Percentiles rank a stretch among this genome's conserved stretches.
Conservation (phyloP, 805 yeast species). For the Tanozyma kutaoensis region DNA sequence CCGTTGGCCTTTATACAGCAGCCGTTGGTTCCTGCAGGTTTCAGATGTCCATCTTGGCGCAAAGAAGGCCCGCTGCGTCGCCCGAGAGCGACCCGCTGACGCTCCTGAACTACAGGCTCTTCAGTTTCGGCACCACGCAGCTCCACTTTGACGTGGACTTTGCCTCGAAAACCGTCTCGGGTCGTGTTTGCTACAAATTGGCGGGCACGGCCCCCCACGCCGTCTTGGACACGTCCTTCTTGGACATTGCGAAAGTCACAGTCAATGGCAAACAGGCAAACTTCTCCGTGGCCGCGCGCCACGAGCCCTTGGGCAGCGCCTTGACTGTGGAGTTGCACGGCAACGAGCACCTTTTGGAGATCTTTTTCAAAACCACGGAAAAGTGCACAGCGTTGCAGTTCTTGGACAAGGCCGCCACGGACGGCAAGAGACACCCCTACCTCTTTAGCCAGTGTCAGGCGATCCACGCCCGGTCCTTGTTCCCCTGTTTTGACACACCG, state of each 20-base stretch:
- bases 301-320: constrained; percentile 49
- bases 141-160: constrained; percentile 46
- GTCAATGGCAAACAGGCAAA: constrained; percentile 25
- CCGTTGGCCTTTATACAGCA: no score
- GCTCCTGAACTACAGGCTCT: constrained; percentile 51
- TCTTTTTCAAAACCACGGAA: constrained; percentile 58
- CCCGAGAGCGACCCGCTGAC: constrained; percentile 59
- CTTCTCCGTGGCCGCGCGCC: constrained; percentile 24
- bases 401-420: constrained; percentile 53
- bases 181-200: constrained; percentile 40
- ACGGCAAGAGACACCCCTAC: constrained; percentile 56
- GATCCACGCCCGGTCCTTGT: constrained; percentile 75
- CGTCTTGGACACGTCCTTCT: constrained; percentile 57
- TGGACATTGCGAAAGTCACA: constrained; percentile 30
- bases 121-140: constrained; percentile 36
- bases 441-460: constrained; percentile 88
- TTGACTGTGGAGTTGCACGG: constrained; percentile 16
- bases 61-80: no score
- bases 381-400: constrained; percentile 81
- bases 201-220: constrained; percentile 16
- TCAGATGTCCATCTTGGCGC: no score
- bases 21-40: no score
- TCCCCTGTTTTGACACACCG: constrained; percentile 90
- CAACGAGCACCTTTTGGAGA: constrained; percentile 63
- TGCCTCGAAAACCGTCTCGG: constrained; percentile 34